A percentile compares a stretch with the other conserved stretches of the same genome.
Conservation (phyloP, 2,329 filamentous ascomycete genomes). For the Rhynchosporium agropyri region DNA sequence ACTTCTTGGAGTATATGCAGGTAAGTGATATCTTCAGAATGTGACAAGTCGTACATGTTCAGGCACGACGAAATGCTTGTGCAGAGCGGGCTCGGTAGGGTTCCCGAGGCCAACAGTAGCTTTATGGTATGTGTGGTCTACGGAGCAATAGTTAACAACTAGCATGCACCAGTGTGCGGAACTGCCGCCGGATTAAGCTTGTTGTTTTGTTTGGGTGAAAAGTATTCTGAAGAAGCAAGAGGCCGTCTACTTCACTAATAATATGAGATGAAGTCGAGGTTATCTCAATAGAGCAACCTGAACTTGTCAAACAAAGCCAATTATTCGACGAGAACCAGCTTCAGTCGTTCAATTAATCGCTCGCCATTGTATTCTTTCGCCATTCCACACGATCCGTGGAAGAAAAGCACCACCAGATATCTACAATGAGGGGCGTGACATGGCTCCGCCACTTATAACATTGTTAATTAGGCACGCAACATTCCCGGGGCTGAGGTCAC, state of each 20-base stretch:
- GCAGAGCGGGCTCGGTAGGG: conserved; percentile 5
- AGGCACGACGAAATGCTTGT: conserved; percentile 7
- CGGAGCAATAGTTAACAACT: background rate
- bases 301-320: no score
- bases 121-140: background rate
- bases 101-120: conserved; percentile 9
- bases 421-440: background rate
- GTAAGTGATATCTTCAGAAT: conserved; percentile 1
- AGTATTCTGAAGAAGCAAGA: no score
- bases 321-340: background rate
- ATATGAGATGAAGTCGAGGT: no score
- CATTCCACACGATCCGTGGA: background rate
- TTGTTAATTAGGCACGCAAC: background rate
- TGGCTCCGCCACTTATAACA: conserved; percentile 1
- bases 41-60: conserved; percentile 7
- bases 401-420: conserved; percentile 2
- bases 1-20: background rate
- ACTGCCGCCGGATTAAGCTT: background rate
- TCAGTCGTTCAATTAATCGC: background rate
- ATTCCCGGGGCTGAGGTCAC: conserved; percentile 5
- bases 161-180: background rate
- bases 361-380: background rate
- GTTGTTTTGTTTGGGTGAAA: no score
- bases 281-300: no score
- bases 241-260: no score